These are phyloP conservation scores for Naegleria lovaniensis DNA, from an alignment of 208 protist species.

Conservation along the genomic window DNA sequence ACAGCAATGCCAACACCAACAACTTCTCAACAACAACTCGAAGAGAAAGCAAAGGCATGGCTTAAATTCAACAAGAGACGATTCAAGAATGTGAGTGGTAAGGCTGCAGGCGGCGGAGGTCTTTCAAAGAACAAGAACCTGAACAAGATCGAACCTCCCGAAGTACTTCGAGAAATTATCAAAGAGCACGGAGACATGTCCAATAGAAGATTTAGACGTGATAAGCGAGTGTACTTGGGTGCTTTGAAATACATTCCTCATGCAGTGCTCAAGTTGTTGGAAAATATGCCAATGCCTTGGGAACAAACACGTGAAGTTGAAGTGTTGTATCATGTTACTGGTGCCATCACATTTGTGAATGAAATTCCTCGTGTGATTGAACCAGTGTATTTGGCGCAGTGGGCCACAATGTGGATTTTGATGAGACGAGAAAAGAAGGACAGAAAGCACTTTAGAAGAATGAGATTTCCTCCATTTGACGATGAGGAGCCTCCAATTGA, in stretches of 20 bases:
- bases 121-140: conserved; percentile 55
- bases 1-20: background rate
- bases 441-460: conserved; percentile 90
- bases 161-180: conserved; percentile 98
- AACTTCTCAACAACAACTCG: conserved; percentile 14
- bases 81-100: conserved; percentile 67
- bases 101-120: conserved; percentile 47
- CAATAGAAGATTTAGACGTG: conserved; percentile 93
- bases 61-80: conserved; percentile 71
- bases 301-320: conserved; percentile 90
- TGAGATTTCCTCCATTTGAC: conserved; percentile 97
- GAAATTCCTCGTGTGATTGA: conserved; percentile 98
- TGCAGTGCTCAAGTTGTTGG: conserved; percentile 98
- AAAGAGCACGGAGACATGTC: conserved; percentile 99
- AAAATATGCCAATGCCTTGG: conserved; percentile 99
- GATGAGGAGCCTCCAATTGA: conserved; percentile 99
- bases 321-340: conserved; percentile 98
- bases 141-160: conserved; percentile 69
- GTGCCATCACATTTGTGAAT: conserved; percentile 99
- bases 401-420: conserved; percentile 99
- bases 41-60: conserved; percentile 64
- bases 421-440: conserved; percentile 99
- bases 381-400: conserved; percentile 97
- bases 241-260: conserved; percentile 98
- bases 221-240: conserved; percentile 98